Base-by-base conservation (phyloP, 1,284 basidiomycete genomes). In the Apiotrichum porosum region DNA sequence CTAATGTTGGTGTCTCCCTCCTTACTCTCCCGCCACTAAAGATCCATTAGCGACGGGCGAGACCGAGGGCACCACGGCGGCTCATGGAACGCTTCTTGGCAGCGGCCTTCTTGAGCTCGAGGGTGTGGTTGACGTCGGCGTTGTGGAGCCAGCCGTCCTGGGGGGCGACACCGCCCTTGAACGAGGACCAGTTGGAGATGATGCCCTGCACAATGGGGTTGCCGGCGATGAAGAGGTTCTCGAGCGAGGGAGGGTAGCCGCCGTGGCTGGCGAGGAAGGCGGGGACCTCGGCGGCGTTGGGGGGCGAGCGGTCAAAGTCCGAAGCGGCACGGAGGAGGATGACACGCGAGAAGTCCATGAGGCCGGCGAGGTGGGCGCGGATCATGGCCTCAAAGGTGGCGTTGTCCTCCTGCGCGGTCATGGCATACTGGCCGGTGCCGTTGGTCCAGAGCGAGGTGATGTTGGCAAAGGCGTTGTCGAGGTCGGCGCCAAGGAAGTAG, bases 341-440 rank as follows among this genome's bases (percentile, higher is more conserved):
- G 40, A 78, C 64, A 34, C 78, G 71, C 3, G 66, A 57, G 59
- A 77, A 79, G 61, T 79, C 78, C 49, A 76, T 62, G 24, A 68
- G 60, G 1, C 70, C 66, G 21, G 71, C 68, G 37, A 70, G 59
- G 40, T 72, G 66, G 3, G 71, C 75, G 22, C 78, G 72, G 23
- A 79, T 54, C 43, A 79, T 71, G 3, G 71, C 70, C 44, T 75
- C 76, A 30, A 79, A 74, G 21, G 69, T 72, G 13, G 74, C 77
- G 54, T 78, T 79, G 64, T 79, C 78, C 58, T 80, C 78, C 56
- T 79, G 76, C 9, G 76, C 75, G 6, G 77, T 76, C n/a, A 75
- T 68, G 49, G 73, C 74, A 61, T 78, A 79, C 31, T 56, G 31
- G 17, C 61, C 60, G 4, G 54, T 59, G 5, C 52, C 49, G 51